Base-by-base conservation (phyloP, 768 basidiomycete species). In the Kwoniella sp. region DNA sequence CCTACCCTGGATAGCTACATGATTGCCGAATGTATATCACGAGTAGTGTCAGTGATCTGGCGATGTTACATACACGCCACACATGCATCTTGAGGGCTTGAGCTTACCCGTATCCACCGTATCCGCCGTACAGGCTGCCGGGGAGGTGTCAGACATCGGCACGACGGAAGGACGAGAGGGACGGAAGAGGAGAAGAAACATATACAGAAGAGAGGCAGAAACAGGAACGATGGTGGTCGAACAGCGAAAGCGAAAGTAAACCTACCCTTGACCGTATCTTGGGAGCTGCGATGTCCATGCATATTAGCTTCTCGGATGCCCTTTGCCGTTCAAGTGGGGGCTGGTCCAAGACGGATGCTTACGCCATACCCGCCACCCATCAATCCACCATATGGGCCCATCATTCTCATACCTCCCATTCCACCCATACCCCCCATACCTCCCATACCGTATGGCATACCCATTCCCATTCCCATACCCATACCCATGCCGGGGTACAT, bases 191-290 rank as follows among this genome's bases (percentile, higher is more conserved):
- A 12, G 15, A 22, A 45, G 45, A 7, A 37, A 17, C 4, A 8
- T 9, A 56, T 31, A 37, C 29, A 23, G 15, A 9, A 4, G 4
- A 58, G 31, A 12, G 25, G 4, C 23, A 22, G 13, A 26, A 51
- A 51, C 2, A 22, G 28, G n/a, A 45, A 54, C 29, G 45, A 37
- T 0, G 23, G 13, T 9, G 37, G 31, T 37, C 11, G 51, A 30
- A 12, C 9, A 26, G 28, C 4, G 28, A 20, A 15, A 50, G 15
- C 29, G 29, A 47, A 17, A 31, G 38, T 1, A 34, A 4, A 68
- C 57, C 25, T 47, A 69, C 68, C 68, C 66, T 61, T 63, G 61
- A 9, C 47, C 58, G 48, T 76, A 76, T 47, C 74, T 59, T 23
- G 74, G 74, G 65, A 76, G 68, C 74, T 76, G 25, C n/a, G n/a